A percentile compares a stretch with the other conserved stretches of the same genome.
Evolutionary conservation across 192 early-diverging fungal genomes (phyloP).

Genomic region (Dispira parvispora): DNA sequence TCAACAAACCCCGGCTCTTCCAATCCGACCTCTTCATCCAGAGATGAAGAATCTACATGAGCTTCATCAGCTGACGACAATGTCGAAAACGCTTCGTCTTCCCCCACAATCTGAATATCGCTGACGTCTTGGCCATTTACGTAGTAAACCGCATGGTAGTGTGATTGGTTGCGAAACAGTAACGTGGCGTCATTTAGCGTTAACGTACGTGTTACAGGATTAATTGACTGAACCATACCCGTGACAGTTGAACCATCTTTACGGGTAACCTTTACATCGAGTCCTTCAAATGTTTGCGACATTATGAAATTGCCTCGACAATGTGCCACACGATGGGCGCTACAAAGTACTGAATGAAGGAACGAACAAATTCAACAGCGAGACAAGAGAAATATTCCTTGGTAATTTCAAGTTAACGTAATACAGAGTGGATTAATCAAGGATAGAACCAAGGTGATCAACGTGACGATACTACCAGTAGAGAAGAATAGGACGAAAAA

Average conservation of each 20-base stretch:
- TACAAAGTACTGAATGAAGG: no score
- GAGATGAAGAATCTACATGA: slow-evolving; percentile 16
- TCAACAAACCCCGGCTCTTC: slow-evolving; percentile 19
- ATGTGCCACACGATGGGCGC: no score
- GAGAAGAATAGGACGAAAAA: no score
- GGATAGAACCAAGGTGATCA: no score
- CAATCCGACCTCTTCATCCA: background rate
- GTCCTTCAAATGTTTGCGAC: slow-evolving; percentile 37
- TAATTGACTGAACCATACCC: slow-evolving; percentile 41
- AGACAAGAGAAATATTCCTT: no score
- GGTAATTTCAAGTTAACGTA: no score
- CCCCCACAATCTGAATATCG: slow-evolving; percentile 39
- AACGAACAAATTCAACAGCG: no score
- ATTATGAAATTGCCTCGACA: slow-evolving; percentile 12
- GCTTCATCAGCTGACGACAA: slow-evolving; percentile 13
- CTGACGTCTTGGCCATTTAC: slow-evolving; percentile 43
- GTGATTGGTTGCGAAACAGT: slow-evolving; percentile 18
- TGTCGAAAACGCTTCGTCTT: slow-evolving; percentile 12
- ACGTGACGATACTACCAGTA: no score
- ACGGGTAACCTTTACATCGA: slow-evolving; percentile 32
- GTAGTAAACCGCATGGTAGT: slow-evolving; percentile 25
- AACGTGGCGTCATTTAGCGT: slow-evolving; percentile 21
- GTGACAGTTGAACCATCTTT: slow-evolving; percentile 31
- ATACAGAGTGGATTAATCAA: no score
- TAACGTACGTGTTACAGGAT: slow-evolving; percentile 37